Percentiles rank a stretch among this genome's conserved stretches.
phyloP scores from a whole-genome alignment of 495 filamentous ascomycete genomes.

The Talaromyces wortmannii region DNA sequence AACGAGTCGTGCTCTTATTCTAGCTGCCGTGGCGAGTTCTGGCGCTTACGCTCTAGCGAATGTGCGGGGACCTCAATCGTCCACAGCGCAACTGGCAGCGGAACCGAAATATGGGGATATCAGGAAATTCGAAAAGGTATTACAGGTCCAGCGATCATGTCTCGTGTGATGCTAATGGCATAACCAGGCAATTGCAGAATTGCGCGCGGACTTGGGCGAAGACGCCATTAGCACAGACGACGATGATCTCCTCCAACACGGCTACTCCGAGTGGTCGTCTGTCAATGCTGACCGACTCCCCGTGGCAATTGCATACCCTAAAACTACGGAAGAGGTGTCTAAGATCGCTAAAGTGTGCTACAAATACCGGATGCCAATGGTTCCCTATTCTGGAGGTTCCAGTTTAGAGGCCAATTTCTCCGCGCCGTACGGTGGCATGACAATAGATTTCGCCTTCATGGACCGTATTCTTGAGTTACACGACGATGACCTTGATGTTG shows the following conservation, averaged over 20 bases:
- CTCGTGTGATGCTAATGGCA: not conserved
- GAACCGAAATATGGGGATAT: slow-evolving; percentile 30
- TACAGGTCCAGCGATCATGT: slow-evolving; percentile 2
- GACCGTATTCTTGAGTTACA: slow-evolving; percentile 72
- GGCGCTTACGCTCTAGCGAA: slow-evolving; percentile 19
- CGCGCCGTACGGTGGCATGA: slow-evolving; percentile 76
- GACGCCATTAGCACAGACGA: slow-evolving; percentile 77
- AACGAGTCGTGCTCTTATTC: slow-evolving; percentile 19
- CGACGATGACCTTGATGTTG: slow-evolving; percentile 83
- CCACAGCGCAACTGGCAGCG: slow-evolving; percentile 4
- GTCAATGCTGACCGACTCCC: slow-evolving; percentile 71
- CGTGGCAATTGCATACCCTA: slow-evolving; percentile 73
- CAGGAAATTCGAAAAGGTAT: slow-evolving; percentile 37
- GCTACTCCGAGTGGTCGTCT: slow-evolving; percentile 86
- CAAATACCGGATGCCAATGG: slow-evolving; percentile 78
- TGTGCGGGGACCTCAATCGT: not conserved
- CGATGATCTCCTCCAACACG: slow-evolving; percentile 73
- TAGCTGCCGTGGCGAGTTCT: slow-evolving; percentile 26
- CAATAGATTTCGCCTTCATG: slow-evolving; percentile 86
- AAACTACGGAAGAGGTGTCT: slow-evolving; percentile 72
- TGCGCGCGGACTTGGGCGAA: slow-evolving; percentile 52
- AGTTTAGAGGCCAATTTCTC: slow-evolving; percentile 88
- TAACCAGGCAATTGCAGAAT: slow-evolving; percentile 53
- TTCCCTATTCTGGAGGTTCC: slow-evolving; percentile 80
- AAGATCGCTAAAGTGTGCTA: slow-evolving; percentile 73